Percentiles rank a stretch among this genome's conserved stretches.
Evolutionary conservation across 1,284 basidiomycete genomes (phyloP).

Genomic region (Cutaneotrichosporon cavernicola): DNA sequence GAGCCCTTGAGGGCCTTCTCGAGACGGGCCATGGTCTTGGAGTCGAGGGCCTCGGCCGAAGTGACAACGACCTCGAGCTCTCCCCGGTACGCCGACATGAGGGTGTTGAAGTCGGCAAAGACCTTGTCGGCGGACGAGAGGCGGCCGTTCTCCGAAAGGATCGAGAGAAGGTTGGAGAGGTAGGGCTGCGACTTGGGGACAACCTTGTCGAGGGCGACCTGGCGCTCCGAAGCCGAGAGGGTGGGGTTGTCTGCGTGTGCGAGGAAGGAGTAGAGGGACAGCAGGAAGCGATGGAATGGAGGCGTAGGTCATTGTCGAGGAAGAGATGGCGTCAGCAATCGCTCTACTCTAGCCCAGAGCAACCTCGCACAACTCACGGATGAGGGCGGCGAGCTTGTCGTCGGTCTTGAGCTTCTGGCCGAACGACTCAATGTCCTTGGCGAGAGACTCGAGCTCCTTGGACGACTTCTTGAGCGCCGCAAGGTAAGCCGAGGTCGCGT

Average conservation of each 20-base stretch:
- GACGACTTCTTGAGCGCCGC: slow-evolving; percentile 86
- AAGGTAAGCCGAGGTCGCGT: slow-evolving; percentile 89
- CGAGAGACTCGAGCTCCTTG: slow-evolving; percentile 61
- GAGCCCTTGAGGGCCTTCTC: slow-evolving; percentile 82
- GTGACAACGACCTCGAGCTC: slow-evolving; percentile 93
- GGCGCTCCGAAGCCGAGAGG: slow-evolving; percentile 74
- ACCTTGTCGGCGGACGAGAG: slow-evolving; percentile 79
- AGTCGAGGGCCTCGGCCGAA: slow-evolving; percentile 71
- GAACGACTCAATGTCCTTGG: slow-evolving; percentile 76
- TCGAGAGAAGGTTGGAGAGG: slow-evolving; percentile 86
- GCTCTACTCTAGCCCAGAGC: not conserved
- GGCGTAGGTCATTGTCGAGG: not conserved
- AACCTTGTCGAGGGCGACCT: slow-evolving; percentile 66
- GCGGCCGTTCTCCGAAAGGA: slow-evolving; percentile 92
- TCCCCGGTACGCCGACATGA: slow-evolving; percentile 86
- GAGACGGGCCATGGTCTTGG: slow-evolving; percentile 71
- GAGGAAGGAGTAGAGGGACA: not conserved
- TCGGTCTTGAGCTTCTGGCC: slow-evolving; percentile 65
- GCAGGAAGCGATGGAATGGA: not conserved
- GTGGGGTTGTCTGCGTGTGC: slow-evolving; percentile 69
- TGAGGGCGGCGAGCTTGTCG: slow-evolving; percentile 67
- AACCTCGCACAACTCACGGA: slow-evolving; percentile 46
- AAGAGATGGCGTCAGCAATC: not conserved
- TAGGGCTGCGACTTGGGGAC: slow-evolving; percentile 68
- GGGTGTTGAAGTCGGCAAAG: slow-evolving; percentile 86